These are phyloP conservation scores for Picochlorum sp. DNA, from an alignment of 139 green algal genomes.

Conservation along the genomic window DNA sequence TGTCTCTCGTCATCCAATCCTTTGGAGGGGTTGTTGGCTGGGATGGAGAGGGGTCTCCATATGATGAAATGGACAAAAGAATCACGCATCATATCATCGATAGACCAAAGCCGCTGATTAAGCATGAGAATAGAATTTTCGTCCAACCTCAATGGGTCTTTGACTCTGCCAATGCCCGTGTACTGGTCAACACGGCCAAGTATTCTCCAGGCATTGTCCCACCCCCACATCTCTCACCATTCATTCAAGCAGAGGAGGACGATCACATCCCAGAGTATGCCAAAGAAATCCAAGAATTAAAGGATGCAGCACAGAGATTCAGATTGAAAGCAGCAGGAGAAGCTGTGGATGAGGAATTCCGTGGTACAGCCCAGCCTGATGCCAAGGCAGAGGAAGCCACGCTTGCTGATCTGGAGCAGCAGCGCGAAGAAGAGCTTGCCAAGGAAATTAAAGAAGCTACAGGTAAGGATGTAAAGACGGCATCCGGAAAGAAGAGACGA, in stretches of 20 bases:
- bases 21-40: slow-evolving; percentile 87
- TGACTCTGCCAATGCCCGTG: slow-evolving; percentile 83
- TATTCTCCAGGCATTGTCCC: slow-evolving; percentile 74
- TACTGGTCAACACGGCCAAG: slow-evolving; percentile 54
- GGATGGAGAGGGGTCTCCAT: slow-evolving; percentile 82
- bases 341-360: slow-evolving; percentile 24
- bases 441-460: slow-evolving; percentile 45
- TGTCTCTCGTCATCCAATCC: slow-evolving; percentile 84
- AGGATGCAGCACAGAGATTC: slow-evolving; percentile 60
- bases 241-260: slow-evolving; percentile 85
- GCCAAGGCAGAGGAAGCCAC: slow-evolving; percentile 13
- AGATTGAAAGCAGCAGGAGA: slow-evolving; percentile 39
- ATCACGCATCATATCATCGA: slow-evolving; percentile 86
- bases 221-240: slow-evolving; percentile 95
- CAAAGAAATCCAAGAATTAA: slow-evolving; percentile 60
- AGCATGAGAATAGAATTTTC: slow-evolving; percentile 57
- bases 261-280: slow-evolving; percentile 94
- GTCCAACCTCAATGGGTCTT: slow-evolving; percentile 98
- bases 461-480: background rate
- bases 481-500: background rate
- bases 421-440: slow-evolving; percentile 52
- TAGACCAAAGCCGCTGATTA: slow-evolving; percentile 1
- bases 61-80: slow-evolving; percentile 47
- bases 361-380: slow-evolving; percentile 18
- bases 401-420: slow-evolving; percentile 33